Evolutionary conservation across 2,329 filamentous ascomycete genomes (phyloP), one percentile per base, ranked within the genome.

Genomic region (Fusarium sp.): DNA sequence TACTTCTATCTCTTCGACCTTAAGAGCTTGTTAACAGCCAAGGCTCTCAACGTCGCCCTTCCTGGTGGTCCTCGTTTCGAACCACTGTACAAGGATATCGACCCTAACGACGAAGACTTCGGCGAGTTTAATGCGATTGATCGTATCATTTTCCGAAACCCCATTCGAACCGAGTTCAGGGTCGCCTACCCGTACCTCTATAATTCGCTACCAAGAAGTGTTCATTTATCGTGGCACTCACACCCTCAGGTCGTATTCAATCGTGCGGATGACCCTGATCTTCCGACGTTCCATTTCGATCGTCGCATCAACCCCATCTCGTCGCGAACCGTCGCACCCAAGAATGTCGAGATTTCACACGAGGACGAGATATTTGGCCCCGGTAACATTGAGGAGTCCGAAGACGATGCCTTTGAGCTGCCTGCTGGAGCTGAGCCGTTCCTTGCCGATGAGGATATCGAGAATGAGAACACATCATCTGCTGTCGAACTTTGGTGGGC

Each of bases 101-200:
- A 99, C 82, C 96, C 96, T 5, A 99, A 99, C 78, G 96, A 98
- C 77, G 96, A 99, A 82, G 96, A 99, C 80, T 99, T 99, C 83
- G 96, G 96, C 83, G 96, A 99, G 83, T 99, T 99, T 88, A 99
- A 99, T 80, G 96, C 96, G 39, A 99, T 99, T 78, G 96, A 99
- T 80, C 94, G 97, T 77, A 99, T 99, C 83, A 99, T 99, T 76
- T 99, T 99, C 88, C 93, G 96, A 74, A 92, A 93, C 52, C 95
- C 96, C 2, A 97, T 98, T 74, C 91, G 96, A 76, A 99, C 96
- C 14, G 96, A 99, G 83, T 98, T 97, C 79, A 91, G 96, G 51
- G 96, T 99, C 48, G 95, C 95, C 2, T 98, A 94, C 81, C 96
- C 96, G 1, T 98, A 93, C 81, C 87, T 99, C 11, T 99, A 99